Evolutionary conservation across 768 basidiomycete genomes (phyloP).

Genomic region (Holtermannia corniformis): DNA sequence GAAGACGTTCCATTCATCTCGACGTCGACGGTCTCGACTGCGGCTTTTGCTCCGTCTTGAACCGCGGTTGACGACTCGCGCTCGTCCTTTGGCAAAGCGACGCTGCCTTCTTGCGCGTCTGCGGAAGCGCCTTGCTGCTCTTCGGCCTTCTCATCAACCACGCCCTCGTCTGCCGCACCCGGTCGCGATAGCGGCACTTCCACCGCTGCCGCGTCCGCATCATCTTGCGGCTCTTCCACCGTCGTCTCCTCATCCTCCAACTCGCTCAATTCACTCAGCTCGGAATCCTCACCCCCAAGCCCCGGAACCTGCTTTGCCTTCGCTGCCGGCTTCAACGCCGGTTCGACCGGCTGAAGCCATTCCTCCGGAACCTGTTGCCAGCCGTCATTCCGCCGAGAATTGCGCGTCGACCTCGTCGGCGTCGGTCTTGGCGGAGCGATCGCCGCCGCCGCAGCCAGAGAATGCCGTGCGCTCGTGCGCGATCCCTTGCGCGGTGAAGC

Average conservation of each 20-base stretch:
- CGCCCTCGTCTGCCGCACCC: too few species aligned
- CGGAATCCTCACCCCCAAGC: slow-evolving; percentile 8
- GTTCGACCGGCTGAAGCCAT: slow-evolving; percentile 17
- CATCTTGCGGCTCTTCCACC: slow-evolving; percentile 12
- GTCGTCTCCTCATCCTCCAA: slow-evolving; percentile 32
- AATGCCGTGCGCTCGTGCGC: too few species aligned
- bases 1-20: too few species aligned
- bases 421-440: too few species aligned
- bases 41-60: too few species aligned
- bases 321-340: not conserved
- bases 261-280: slow-evolving; percentile 38
- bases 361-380: slow-evolving; percentile 37
- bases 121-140: not conserved
- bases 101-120: not conserved
- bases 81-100: not conserved
- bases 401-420: slow-evolving; percentile 13
- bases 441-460: too few species aligned
- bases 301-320: slow-evolving; percentile 5
- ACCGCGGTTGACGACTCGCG: too few species aligned
- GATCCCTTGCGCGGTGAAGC: not conserved
- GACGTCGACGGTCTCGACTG: too few species aligned
- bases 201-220: not conserved
- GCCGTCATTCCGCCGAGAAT: slow-evolving; percentile 27
- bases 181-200: too few species aligned
- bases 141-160: slow-evolving; percentile 1